These are phyloP conservation scores for Agrocybe praecox DNA, from an alignment of 768 basidiomycete genomes.

Conservation along the genomic window DNA sequence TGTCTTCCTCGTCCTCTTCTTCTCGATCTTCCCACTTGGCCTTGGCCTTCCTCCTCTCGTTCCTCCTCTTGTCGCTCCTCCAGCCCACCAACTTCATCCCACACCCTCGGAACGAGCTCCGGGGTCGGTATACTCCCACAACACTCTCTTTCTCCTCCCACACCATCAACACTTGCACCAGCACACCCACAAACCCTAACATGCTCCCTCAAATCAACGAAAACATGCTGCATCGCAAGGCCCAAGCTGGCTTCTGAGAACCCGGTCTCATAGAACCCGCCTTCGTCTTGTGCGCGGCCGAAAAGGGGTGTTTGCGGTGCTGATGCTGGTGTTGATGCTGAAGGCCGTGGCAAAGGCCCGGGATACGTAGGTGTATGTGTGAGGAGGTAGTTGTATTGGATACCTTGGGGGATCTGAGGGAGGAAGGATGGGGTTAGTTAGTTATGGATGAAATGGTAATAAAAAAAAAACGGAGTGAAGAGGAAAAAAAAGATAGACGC, in stretches of 20 bases:
- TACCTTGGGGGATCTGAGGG: constrained; percentile 25
- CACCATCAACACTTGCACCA: neutral
- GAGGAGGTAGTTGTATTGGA: constrained; percentile 12
- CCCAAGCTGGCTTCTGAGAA: constrained; percentile 35
- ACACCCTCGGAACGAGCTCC: neutral
- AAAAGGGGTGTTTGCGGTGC: no score
- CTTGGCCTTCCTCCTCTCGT: neutral
- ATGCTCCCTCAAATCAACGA: constrained; percentile 61
- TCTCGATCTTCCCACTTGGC: neutral
- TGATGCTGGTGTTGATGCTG: neutral
- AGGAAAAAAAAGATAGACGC: constrained; percentile 4
- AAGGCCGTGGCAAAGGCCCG: constrained; percentile 17
- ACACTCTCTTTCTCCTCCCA: neutral
- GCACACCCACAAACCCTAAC: constrained; percentile 29
- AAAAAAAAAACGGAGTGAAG: neutral
- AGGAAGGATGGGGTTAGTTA: neutral
- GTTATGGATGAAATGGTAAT: neutral
- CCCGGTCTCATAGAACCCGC: constrained; percentile 12
- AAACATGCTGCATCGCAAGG: constrained; percentile 52
- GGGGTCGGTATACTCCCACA: neutral
- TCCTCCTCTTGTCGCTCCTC: neutral
- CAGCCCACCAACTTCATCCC: neutral
- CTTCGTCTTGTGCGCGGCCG: neutral
- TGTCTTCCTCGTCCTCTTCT: neutral
- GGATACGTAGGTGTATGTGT: constrained; percentile 21